These are phyloP conservation scores for Aspergillus versicolor DNA, from an alignment of 2,329 filamentous ascomycete species.

Conservation along the genomic window DNA sequence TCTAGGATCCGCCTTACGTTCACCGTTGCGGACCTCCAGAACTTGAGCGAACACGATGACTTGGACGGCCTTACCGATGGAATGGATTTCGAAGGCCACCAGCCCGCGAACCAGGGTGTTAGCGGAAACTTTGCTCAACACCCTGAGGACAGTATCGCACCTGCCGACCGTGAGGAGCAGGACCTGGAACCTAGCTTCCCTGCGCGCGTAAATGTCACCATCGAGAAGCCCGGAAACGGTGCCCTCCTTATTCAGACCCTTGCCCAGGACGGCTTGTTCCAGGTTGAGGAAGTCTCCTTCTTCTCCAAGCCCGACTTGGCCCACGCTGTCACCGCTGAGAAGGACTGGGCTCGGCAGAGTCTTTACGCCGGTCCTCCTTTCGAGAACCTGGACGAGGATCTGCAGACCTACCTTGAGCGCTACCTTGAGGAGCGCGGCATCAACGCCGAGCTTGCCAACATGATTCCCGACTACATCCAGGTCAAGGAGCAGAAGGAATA, in stretches of 20 bases:
- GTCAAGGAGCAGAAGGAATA: slow-evolving; percentile 99
- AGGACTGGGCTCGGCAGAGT: slow-evolving; percentile 71
- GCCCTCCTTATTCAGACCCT: slow-evolving; percentile 83
- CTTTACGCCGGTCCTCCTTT: slow-evolving; percentile 91
- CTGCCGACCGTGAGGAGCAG: slow-evolving; percentile 57
- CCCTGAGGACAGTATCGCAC: slow-evolving; percentile 57
- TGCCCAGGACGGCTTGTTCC: slow-evolving; percentile 80
- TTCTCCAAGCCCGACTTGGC: slow-evolving; percentile 77
- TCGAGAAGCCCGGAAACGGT: slow-evolving; percentile 84
- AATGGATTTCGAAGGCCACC: slow-evolving; percentile 54
- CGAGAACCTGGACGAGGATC: slow-evolving; percentile 90
- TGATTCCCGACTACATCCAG: slow-evolving; percentile 95
- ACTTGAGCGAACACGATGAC: slow-evolving; percentile 60
- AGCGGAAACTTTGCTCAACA: slow-evolving; percentile 50
- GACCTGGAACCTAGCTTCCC: slow-evolving; percentile 64
- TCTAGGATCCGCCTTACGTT: slow-evolving; percentile 76
- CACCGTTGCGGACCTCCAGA: slow-evolving; percentile 78
- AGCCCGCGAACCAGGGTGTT: slow-evolving; percentile 55
- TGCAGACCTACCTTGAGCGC: slow-evolving; percentile 86
- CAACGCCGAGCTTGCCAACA: slow-evolving; percentile 79
- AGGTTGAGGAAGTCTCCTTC: slow-evolving; percentile 89
- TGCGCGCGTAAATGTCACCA: slow-evolving; percentile 77
- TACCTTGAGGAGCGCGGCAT: slow-evolving; percentile 95
- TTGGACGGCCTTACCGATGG: slow-evolving; percentile 60
- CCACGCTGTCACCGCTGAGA: slow-evolving; percentile 71